Percentiles rank a stretch among this genome's conserved stretches.
Conservation (phyloP, 2,329 filamentous ascomycete genomes). For the Aphanoascus verrucosus region DNA sequence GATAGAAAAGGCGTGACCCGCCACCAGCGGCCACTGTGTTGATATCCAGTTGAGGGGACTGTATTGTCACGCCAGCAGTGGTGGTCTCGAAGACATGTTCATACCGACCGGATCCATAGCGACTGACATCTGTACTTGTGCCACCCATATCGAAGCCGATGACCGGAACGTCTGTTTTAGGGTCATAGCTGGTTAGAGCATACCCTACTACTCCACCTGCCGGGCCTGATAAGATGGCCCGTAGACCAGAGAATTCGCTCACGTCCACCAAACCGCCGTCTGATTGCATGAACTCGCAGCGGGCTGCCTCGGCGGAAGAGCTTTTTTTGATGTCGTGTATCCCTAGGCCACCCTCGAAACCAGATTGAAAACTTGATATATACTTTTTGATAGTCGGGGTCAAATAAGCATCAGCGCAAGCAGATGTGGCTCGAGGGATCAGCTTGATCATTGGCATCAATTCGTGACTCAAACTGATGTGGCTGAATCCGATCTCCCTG, state of each 20-base stretch:
- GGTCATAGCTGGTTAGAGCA: conserved; percentile 76
- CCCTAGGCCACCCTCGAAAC: conserved; percentile 71
- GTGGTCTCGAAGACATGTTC: conserved; percentile 90
- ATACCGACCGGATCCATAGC: conserved; percentile 72
- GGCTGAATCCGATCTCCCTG: conserved; percentile 66
- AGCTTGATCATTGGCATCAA: conserved; percentile 85
- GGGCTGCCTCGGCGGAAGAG: conserved; percentile 54
- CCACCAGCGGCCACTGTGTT: conserved; percentile 86
- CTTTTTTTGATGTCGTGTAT: conserved; percentile 61
- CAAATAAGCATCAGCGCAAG: conserved; percentile 69
- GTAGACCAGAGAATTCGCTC: conserved; percentile 61
- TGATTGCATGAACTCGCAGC: conserved; percentile 92
- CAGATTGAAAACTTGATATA: conserved; percentile 63
- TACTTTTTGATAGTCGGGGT: conserved; percentile 72
- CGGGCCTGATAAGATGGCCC: conserved; percentile 77
- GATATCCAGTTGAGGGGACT: conserved; percentile 79
- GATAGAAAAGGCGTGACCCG: conserved; percentile 49
- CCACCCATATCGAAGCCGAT: conserved; percentile 94
- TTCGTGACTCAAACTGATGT: conserved; percentile 70
- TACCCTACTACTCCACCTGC: conserved; percentile 92
- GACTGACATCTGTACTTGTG: conserved; percentile 78
- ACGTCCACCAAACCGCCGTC: conserved; percentile 54
- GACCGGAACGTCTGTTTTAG: conserved; percentile 64
- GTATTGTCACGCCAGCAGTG: conserved; percentile 78
- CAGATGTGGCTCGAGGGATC: conserved; percentile 62